Base-by-base conservation (phyloP, 306 rosid species). In the Cicer yamashitae region DNA sequence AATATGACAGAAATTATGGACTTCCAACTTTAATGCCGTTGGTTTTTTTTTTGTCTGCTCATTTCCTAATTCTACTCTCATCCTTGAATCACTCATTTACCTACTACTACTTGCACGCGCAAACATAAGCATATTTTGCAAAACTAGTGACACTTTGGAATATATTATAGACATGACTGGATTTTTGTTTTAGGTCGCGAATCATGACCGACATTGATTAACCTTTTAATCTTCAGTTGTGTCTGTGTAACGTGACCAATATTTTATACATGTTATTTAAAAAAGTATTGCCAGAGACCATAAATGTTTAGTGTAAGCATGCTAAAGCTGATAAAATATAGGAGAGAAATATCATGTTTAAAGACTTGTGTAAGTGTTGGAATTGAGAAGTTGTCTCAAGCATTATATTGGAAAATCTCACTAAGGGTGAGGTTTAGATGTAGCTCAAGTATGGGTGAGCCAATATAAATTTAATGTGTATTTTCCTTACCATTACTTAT, bases 161-260 rank as follows among this genome's bases (percentile, higher is more conserved):
- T 11, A 40, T 70, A 13, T 41, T 38, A 45, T 41, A 22, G 59
- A 51, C 20, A 9, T 43, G 61, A 18, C 20, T 57, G 7, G 15
- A 51, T 51, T 52, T 81, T 81, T 66, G 15, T 56, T 50, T 73
- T 73, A 46, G 61, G 74, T 3, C 41, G 43, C 3, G 34, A 20
- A 53, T 34, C 59, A 52, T 62, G 48, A 10, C 40, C 34, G 1
- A 12, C 65, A 38, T 67, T 9, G 40, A 13, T 81, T 67, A 25
- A 25, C 15, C 20, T 46, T 39, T 53, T 20, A 47, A 44, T 64
- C 54, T 64, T 77, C 22, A 37, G 25, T 22, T 78, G 53, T 53
- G 67, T 67, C 73, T 76, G 43, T 70, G 43, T 80, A 52, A 9
- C 38, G 12, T 11, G n/a, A 59, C 1, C 3, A 12, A 20, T 20